Base-by-base conservation (phyloP, 495 filamentous ascomycete genomes). In the Melanomma pulvis-pyrius region DNA sequence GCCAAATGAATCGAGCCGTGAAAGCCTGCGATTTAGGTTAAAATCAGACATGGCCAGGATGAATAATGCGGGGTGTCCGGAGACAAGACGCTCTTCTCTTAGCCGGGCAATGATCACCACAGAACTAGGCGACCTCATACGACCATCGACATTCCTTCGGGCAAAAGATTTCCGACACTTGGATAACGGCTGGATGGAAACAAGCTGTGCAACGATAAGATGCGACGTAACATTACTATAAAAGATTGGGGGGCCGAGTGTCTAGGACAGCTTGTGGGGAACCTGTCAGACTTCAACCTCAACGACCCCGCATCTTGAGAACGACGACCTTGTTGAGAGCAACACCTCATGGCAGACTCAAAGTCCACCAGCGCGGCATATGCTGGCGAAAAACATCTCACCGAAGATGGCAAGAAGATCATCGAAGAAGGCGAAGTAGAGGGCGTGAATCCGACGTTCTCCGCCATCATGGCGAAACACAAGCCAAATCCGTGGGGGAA, bases 401-500 rank as follows among this genome's bases (percentile, higher is more conserved):
- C 58, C 2, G 65, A 68, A 25, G 59, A 68, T 62, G 65, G 58
- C 2, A 61, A 44, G 19, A 68, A 68, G 57, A 58, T 68, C 25
- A 39, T 68, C 11, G 58, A 68, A 26, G 59, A 62, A 30, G 44
- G 29, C 1, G 65, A 57, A 41, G 22, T 56, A n/a, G 30, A 49
- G 13, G 58, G 57, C 19, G 65, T 61, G n/a, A 68, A 68, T 41
- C 22, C 65, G 29, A 50, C 32, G 0, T 68, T 68, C 51, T 41
- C 65, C 17, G 46, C 57, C 5, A 68, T 68, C 32, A 61, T 68
- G 59, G 65, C 58, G 21, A 61, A 49, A 36, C 65, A 68, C 32
- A 61, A 57, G 46, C 65, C 65, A 12, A 62, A 68, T 41, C 57
- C 57, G 0, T 68, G 57, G 58, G 65, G 65, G 9, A 68, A 62